phyloP scores from a whole-genome alignment of 2,329 filamentous ascomycete species.

The Laburnicola sp. region DNA sequence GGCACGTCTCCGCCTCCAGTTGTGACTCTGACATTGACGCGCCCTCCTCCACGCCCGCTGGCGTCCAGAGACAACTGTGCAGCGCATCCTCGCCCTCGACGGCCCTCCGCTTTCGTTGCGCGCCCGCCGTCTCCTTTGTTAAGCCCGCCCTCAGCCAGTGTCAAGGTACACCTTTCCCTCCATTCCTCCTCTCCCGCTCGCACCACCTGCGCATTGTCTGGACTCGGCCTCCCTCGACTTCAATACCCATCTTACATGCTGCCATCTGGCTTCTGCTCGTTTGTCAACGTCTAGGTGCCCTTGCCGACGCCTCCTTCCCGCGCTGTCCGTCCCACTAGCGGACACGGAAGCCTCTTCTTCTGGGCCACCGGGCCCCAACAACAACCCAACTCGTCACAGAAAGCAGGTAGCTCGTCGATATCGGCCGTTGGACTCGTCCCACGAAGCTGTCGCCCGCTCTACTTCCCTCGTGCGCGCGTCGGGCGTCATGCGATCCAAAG shows the following conservation, averaged over 20 bases:
- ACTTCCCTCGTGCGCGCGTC: constrained; percentile 37
- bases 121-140: constrained; percentile 34
- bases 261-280: constrained; percentile 16
- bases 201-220: constrained; percentile 31
- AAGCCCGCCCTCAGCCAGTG: constrained; percentile 24
- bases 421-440: constrained; percentile 29
- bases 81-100: constrained; percentile 22
- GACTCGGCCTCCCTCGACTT: constrained; percentile 17
- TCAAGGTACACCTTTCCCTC: constrained; percentile 30
- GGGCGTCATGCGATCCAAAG: constrained; percentile 49
- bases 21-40: constrained; percentile 30
- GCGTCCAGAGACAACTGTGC: constrained; percentile 15
- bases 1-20: constrained; percentile 24
- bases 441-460: constrained; percentile 28
- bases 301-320: constrained; percentile 21
- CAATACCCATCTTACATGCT: constrained; percentile 25
- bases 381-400: constrained; percentile 13
- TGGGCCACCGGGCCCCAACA: constrained; percentile 18
- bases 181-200: constrained; percentile 23
- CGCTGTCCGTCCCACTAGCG: constrained; percentile 26
- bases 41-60: constrained; percentile 21
- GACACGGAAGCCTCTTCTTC: constrained; percentile 35
- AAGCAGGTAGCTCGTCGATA: constrained; percentile 19
- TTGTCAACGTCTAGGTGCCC: constrained; percentile 25
- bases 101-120: constrained; percentile 20